These are phyloP conservation scores for Papiliotrema laurentii DNA, from an alignment of 1,284 basidiomycete genomes.

Conservation along the genomic window DNA sequence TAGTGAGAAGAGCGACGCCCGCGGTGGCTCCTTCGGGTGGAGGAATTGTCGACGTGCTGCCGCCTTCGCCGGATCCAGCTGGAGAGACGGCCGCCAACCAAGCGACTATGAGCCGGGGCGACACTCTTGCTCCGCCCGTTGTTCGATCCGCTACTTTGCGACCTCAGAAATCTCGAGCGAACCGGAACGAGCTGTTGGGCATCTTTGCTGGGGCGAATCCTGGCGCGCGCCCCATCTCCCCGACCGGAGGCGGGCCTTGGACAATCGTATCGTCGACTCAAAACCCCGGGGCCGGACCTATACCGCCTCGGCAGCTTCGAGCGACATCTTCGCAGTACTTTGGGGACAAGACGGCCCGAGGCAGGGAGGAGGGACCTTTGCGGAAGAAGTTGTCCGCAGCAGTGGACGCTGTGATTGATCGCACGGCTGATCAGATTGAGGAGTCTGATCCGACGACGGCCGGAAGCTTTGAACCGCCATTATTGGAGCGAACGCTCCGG, in stretches of 20 bases:
- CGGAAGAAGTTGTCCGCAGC: constrained; percentile 55
- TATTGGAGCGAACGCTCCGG: constrained; percentile 63
- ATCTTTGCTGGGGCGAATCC: constrained; percentile 78
- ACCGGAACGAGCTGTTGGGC: constrained; percentile 50
- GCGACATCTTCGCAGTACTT: constrained; percentile 34
- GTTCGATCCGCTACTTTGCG: constrained; percentile 13
- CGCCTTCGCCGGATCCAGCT: constrained; percentile 6
- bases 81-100: neutral
- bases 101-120: neutral
- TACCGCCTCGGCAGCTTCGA: constrained; percentile 14
- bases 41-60: constrained; percentile 51
- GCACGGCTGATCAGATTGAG: constrained; percentile 44
- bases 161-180: constrained; percentile 28
- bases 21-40: constrained; percentile 46
- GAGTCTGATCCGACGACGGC: constrained; percentile 24
- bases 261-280: neutral
- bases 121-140: neutral
- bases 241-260: constrained; percentile 8
- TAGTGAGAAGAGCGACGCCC: constrained; percentile 62
- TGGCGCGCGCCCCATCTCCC: constrained; percentile 35
- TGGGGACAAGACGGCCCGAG: constrained; percentile 16
- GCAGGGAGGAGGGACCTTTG: constrained; percentile 6
- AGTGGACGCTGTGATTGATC: constrained; percentile 73
- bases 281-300: neutral
- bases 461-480: constrained; percentile 40